phyloP scores from a whole-genome alignment of 768 basidiomycete species.

The Ramaria sp. region DNA sequence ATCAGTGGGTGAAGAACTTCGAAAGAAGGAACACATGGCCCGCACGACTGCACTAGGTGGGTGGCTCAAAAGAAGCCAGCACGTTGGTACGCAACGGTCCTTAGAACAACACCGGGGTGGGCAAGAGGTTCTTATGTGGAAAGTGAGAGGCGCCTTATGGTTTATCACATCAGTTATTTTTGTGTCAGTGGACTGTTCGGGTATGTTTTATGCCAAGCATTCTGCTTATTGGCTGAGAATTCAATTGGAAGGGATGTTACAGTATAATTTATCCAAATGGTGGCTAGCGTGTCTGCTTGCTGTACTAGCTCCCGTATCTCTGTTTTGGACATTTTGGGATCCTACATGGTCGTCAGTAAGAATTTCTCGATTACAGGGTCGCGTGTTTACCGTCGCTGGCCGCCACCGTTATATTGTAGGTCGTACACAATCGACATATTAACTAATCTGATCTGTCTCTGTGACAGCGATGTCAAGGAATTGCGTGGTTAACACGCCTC shows the following conservation, averaged over 20 bases:
- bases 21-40: slow-evolving; percentile 72
- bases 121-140: slow-evolving; percentile 54
- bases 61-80: slow-evolving; percentile 46
- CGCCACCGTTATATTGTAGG: slow-evolving; percentile 55
- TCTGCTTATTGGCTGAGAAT: slow-evolving; percentile 13
- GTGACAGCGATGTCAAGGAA: slow-evolving; percentile 29
- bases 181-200: slow-evolving; percentile 31
- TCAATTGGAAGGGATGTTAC: neutral
- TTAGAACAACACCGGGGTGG: slow-evolving; percentile 31
- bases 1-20: slow-evolving; percentile 73
- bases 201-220: slow-evolving; percentile 29
- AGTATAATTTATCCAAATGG: neutral
- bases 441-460: neutral
- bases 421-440: neutral
- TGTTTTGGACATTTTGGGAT: slow-evolving; percentile 81
- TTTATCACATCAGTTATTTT: slow-evolving; percentile 32
- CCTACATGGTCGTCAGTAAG: slow-evolving; percentile 61
- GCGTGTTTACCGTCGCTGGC: slow-evolving; percentile 57
- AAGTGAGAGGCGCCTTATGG: slow-evolving; percentile 61
- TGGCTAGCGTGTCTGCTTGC: slow-evolving; percentile 35
- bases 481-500: slow-evolving; percentile 48
- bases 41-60: slow-evolving; percentile 64
- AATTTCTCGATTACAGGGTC: slow-evolving; percentile 56
- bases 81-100: slow-evolving; percentile 25
- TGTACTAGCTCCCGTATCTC: slow-evolving; percentile 40